phyloP scores from a whole-genome alignment of 2,329 filamentous ascomycete species.

The Cryphonectria radicalis region DNA sequence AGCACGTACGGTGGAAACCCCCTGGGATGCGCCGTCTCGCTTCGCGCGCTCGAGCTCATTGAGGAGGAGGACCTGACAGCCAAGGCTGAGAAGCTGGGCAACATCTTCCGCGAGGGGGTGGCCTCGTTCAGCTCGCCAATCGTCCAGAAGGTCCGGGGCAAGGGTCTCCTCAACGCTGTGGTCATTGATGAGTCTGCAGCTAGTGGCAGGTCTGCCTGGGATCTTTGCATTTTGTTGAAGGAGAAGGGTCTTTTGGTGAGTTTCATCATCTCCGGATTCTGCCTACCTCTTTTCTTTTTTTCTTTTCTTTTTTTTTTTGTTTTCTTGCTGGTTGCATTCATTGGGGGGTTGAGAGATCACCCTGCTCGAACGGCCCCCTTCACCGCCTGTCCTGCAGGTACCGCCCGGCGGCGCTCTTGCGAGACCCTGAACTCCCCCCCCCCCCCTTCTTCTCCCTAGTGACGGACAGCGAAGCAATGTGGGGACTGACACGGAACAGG shows the following conservation, averaged over 20 bases:
- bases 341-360: conserved; percentile 1
- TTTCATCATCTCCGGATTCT: conserved; percentile 33
- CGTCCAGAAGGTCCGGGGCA: conserved; percentile 83
- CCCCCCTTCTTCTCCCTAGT: not conserved
- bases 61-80: conserved; percentile 88
- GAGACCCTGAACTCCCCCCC: not conserved
- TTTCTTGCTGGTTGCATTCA: not conserved
- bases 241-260: conserved; percentile 89
- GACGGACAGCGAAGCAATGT: conserved; percentile 25
- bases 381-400: conserved; percentile 27
- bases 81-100: conserved; percentile 78
- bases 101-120: conserved; percentile 81
- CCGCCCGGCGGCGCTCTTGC: conserved; percentile 11
- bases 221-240: conserved; percentile 94
- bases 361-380: conserved; percentile 9
- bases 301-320: no score
- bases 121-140: conserved; percentile 76
- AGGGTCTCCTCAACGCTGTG: conserved; percentile 92
- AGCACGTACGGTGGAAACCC: conserved; percentile 99
- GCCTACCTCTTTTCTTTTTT: conserved; percentile 13
- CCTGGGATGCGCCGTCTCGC: conserved; percentile 91
- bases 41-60: conserved; percentile 91
- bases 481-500: conserved; percentile 56
- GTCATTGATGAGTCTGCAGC: conserved; percentile 91
- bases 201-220: conserved; percentile 88